Evolutionary conservation across 2,329 filamentous ascomycete genomes (phyloP), one percentile per base, ranked within the genome.

Genomic region (Exophiala sp.): DNA sequence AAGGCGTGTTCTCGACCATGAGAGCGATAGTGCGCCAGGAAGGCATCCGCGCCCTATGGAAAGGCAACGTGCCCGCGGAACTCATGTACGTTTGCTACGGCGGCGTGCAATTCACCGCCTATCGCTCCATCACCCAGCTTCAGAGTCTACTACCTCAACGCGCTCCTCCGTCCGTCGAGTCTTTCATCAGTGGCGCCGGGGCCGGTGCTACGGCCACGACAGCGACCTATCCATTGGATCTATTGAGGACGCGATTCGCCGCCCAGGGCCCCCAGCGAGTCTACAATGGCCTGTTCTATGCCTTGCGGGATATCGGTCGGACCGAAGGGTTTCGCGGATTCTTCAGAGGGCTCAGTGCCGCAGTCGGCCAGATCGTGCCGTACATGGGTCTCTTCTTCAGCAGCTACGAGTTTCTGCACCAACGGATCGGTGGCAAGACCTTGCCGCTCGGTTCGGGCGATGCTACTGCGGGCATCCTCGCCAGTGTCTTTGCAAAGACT

Each of bases 321-420:
- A 77, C 86, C 53, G 93, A 98, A 70, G 93, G 93, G 0, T 60
- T 71, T 0, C 67, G 68, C 2, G 93, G 93, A 0, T 97, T 95
- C 71, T 98, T 95, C 68, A 86, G 88, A 42, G 93, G 93, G 2
- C 73, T 95, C 27, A 79, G 79, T 1, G 90, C 91, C 1, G 88
- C 85, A 0, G 73, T 97, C 18, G 84, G 77, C 21, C 90, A 96
- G 71, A 93, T 97, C 42, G 81, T 95, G 8, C 93, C 93, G 1
- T 95, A 91, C 66, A 98, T 98, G 93, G 93, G 93, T 11, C 75
- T 95, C 2, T 97, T 98, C 73, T 98, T 98, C 69, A 80, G 86
- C 27, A 79, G 82, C 34, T 98, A 97, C 70, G 93, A 98, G 68
- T 75, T 77, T 8, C 71, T 95, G 43, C 76, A 86, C 4, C 65